These are phyloP conservation scores for Kwoniella europaea DNA, from an alignment of 768 basidiomycete genomes.

Conservation along the genomic window DNA sequence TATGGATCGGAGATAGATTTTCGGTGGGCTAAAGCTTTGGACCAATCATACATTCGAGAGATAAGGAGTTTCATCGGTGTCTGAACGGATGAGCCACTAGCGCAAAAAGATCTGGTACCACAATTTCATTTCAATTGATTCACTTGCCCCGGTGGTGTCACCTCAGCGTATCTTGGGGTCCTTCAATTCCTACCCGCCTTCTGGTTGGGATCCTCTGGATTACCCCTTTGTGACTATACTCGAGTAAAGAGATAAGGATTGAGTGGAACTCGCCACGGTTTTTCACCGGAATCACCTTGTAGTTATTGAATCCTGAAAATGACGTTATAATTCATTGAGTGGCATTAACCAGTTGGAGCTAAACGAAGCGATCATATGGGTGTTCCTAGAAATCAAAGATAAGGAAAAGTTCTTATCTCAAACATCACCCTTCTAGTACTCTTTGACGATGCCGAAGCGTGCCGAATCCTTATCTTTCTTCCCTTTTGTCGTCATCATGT, in stretches of 20 bases:
- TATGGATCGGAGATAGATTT: too few species aligned
- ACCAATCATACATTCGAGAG: not conserved
- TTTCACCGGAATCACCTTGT: not conserved
- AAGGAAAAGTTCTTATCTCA: not conserved
- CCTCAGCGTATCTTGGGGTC: not conserved
- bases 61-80: not conserved
- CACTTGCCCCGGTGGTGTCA: not conserved
- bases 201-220: not conserved
- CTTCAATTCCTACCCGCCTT: not conserved
- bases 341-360: not conserved
- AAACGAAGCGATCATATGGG: not conserved
- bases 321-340: not conserved
- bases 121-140: not conserved
- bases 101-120: not conserved
- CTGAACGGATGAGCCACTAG: not conserved
- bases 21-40: too few species aligned
- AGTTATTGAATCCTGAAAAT: not conserved
- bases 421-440: not conserved
- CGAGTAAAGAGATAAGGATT: not conserved
- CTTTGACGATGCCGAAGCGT: not conserved
- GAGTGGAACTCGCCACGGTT: not conserved
- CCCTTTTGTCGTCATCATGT: not conserved
- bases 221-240: not conserved
- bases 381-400: not conserved
- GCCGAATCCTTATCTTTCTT: slow-evolving; percentile 1